Percentiles rank a stretch among this genome's conserved stretches.
phyloP scores from a whole-genome alignment of 768 basidiomycete species.

The Lentinus brumalis region DNA sequence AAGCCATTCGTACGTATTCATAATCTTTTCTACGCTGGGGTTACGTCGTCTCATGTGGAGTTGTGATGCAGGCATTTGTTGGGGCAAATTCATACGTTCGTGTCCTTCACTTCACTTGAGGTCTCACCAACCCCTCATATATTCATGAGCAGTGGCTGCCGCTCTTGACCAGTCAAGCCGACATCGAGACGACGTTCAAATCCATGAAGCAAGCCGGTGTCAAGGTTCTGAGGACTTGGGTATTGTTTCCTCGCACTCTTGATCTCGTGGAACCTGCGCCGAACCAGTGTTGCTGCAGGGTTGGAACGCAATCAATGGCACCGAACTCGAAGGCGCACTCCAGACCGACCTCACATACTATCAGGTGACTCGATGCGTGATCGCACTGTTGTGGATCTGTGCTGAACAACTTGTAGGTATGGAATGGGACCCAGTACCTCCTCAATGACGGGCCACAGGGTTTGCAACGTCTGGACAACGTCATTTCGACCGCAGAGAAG shows the following conservation, averaged over 20 bases:
- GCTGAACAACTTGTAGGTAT: constrained; percentile 37
- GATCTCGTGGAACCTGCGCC: neutral
- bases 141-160: constrained; percentile 49
- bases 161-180: constrained; percentile 45
- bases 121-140: neutral
- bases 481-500: constrained; percentile 49
- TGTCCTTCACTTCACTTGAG: neutral
- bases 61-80: constrained; percentile 42
- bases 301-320: constrained; percentile 40
- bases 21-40: neutral
- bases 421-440: constrained; percentile 50
- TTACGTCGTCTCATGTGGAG: neutral
- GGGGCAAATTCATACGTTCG: constrained; percentile 57
- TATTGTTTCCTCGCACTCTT: constrained; percentile 17
- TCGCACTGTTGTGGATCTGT: neutral
- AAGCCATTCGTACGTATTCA: constrained; percentile 47
- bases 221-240: constrained; percentile 59
- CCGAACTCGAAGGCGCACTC: constrained; percentile 46
- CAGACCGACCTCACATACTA: constrained; percentile 51
- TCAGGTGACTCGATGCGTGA: constrained; percentile 34
- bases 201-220: constrained; percentile 50
- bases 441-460: constrained; percentile 58
- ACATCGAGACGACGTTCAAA: constrained; percentile 52
- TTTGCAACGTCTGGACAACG: constrained; percentile 53
- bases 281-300: constrained; percentile 30